Evolutionary conservation across 1,284 basidiomycete species (phyloP).

Genomic region (Cutaneotrichosporon dermatis): DNA sequence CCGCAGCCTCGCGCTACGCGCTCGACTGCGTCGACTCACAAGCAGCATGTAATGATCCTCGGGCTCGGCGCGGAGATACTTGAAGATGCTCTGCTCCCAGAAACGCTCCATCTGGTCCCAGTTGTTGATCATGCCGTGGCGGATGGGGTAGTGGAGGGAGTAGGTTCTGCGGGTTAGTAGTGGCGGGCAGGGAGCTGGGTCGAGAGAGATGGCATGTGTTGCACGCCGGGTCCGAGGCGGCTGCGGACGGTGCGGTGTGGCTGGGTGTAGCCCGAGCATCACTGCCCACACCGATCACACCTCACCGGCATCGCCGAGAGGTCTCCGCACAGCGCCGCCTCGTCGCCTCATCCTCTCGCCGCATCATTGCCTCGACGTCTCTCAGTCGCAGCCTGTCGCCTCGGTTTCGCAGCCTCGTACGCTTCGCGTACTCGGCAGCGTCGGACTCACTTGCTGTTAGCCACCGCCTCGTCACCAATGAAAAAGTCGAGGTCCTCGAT

Average conservation of each 20-base stretch:
- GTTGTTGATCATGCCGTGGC: conserved; percentile 97
- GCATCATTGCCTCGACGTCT: too few relatives aligned
- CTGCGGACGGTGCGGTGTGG: too few relatives aligned
- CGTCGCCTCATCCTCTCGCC: too few relatives aligned
- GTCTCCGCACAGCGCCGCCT: too few relatives aligned
- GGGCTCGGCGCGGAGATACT: conserved; percentile 96
- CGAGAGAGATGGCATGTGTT: too few relatives aligned
- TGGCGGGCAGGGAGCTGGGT: not conserved
- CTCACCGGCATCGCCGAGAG: not conserved
- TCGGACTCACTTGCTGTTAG: conserved; percentile 67
- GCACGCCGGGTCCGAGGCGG: not conserved
- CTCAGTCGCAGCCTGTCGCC: too few relatives aligned
- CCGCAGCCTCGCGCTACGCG: too few relatives aligned
- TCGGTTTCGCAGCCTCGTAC: not conserved
- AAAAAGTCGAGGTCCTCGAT: conserved; percentile 99
- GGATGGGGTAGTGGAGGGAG: conserved; percentile 92
- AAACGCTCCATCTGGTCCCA: conserved; percentile 99
- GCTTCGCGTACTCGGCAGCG: not conserved
- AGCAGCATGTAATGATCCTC: conserved; percentile 98
- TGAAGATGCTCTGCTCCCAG: conserved; percentile 99
- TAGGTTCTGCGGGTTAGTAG: conserved; percentile 61
- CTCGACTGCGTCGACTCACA: conserved; percentile 55
- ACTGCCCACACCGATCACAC: too few relatives aligned
- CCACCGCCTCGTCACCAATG: conserved; percentile 96
- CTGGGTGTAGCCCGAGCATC: too few relatives aligned